Evolutionary conservation across 2,329 filamentous ascomycete genomes (phyloP).

Genomic region (Pestalotiopsis sp.): DNA sequence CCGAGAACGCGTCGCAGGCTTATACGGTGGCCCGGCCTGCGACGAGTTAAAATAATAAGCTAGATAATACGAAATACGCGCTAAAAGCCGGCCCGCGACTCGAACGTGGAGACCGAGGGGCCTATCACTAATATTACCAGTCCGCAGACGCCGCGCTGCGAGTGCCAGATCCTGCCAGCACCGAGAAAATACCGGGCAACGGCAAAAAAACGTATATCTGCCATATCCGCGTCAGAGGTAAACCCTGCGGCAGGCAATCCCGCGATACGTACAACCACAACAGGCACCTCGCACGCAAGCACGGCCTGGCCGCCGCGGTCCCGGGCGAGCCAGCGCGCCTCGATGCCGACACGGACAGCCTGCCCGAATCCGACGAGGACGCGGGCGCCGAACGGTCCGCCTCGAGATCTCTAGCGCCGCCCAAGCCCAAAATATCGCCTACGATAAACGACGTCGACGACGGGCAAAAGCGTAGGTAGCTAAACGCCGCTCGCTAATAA

Average conservation of each 20-base stretch:
- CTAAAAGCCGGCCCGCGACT: too few species aligned
- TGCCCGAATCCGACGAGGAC: background rate
- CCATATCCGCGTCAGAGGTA: background rate
- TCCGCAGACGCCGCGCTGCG: too few species aligned
- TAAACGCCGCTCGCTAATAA: background rate
- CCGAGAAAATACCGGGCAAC: background rate
- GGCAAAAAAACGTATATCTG: background rate
- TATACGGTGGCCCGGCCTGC: too few species aligned
- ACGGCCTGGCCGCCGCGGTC: background rate
- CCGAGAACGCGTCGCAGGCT: too few species aligned
- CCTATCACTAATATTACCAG: too few species aligned
- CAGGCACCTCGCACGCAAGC: background rate
- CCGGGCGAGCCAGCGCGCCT: background rate
- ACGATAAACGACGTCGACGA: background rate
- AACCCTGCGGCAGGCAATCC: background rate
- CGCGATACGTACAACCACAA: background rate
- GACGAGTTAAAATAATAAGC: too few species aligned
- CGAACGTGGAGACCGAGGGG: too few species aligned
- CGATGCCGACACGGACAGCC: background rate
- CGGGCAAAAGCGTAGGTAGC: background rate
- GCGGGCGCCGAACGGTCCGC: too few species aligned
- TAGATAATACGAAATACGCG: too few species aligned
- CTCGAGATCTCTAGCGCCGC: background rate
- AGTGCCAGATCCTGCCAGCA: too few species aligned
- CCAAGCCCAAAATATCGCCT: background rate